These are phyloP conservation scores for Arthrobotrys entomopaga DNA, from an alignment of 2,329 filamentous ascomycete genomes.

Conservation along the genomic window DNA sequence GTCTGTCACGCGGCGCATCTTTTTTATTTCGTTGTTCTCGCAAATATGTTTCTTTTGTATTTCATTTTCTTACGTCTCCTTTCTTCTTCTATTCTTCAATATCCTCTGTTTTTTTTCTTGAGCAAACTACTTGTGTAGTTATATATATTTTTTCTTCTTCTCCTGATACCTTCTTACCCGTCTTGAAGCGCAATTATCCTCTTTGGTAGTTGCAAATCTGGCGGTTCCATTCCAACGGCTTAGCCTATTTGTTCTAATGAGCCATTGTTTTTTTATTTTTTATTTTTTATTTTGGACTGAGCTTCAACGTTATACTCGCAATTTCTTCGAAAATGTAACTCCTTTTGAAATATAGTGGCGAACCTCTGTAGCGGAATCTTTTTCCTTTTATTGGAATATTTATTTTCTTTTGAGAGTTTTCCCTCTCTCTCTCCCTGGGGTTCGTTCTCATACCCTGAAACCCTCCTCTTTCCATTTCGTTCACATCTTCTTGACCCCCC, in stretches of 20 bases:
- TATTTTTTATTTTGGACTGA: conserved; percentile 15
- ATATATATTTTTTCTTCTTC: conserved; percentile 10
- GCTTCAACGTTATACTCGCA: conserved; percentile 5
- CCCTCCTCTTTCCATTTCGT: conserved; percentile 40
- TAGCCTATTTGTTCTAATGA: conserved; percentile 53
- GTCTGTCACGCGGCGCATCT: conserved; percentile 52
- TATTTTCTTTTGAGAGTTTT: conserved; percentile 31
- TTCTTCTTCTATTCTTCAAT: conserved; percentile 11
- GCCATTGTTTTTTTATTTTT: conserved; percentile 47
- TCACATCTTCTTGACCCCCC: conserved; percentile 41
- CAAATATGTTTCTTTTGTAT: conserved; percentile 29
- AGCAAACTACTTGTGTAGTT: conserved; percentile 12
- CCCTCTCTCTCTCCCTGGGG: conserved; percentile 49
- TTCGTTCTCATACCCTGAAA: conserved; percentile 39
- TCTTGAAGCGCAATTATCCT: conserved; percentile 11
- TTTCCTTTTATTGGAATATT: conserved; percentile 49
- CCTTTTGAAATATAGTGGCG: conserved; percentile 43
- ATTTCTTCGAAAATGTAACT: conserved; percentile 19
- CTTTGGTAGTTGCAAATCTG: conserved; percentile 16
- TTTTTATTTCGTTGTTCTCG: conserved; percentile 27
- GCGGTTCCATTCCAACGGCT: conserved; percentile 33
- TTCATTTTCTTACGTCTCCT: conserved; percentile 7
- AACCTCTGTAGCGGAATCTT: conserved; percentile 52
- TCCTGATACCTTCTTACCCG: conserved; percentile 26
- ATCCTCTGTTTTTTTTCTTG: conserved; percentile 6